phyloP scores from a whole-genome alignment of 1,284 basidiomycete species.

The Trichosporon coremiiforme region DNA sequence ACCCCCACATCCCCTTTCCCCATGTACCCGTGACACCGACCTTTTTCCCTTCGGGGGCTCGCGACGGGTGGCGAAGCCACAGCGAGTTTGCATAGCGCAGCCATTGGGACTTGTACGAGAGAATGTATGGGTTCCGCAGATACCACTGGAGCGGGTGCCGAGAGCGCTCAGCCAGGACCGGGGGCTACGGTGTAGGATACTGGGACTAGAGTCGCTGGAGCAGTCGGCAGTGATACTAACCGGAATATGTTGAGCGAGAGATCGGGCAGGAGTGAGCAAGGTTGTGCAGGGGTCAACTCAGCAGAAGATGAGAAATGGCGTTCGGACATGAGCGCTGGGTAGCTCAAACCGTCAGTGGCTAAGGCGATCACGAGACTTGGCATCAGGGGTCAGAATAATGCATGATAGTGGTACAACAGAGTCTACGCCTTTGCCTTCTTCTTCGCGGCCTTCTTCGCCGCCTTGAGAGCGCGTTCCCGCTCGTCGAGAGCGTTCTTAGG shows the following conservation, averaged over 20 bases:
- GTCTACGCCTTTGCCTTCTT: slow-evolving; percentile 28
- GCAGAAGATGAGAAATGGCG: neutral
- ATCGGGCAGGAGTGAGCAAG: neutral
- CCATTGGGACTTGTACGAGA: slow-evolving; percentile 36
- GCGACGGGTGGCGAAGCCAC: slow-evolving; percentile 11
- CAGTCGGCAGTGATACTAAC: neutral
- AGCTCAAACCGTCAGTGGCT: neutral
- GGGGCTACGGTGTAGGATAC: neutral
- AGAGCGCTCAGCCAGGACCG: neutral
- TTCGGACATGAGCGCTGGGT: neutral
- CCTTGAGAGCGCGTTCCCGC: slow-evolving; percentile 33
- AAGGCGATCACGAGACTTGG: neutral
- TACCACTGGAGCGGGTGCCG: neutral
- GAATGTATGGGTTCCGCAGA: slow-evolving; percentile 37
- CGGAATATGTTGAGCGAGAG: neutral
- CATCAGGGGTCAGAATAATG: neutral
- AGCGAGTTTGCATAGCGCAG: slow-evolving; percentile 33
- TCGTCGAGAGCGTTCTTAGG: slow-evolving; percentile 28
- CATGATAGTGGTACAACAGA: slow-evolving; percentile 13
- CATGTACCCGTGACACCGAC: slow-evolving; percentile 17
- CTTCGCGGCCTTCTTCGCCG: slow-evolving; percentile 38
- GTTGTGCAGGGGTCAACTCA: neutral
- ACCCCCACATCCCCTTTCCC: slow-evolving; percentile 11
- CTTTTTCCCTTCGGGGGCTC: slow-evolving; percentile 12
- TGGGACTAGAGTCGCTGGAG: neutral